phyloP scores from a whole-genome alignment of 1,139 yeast genomes.

The Candida sanyaensis region DNA sequence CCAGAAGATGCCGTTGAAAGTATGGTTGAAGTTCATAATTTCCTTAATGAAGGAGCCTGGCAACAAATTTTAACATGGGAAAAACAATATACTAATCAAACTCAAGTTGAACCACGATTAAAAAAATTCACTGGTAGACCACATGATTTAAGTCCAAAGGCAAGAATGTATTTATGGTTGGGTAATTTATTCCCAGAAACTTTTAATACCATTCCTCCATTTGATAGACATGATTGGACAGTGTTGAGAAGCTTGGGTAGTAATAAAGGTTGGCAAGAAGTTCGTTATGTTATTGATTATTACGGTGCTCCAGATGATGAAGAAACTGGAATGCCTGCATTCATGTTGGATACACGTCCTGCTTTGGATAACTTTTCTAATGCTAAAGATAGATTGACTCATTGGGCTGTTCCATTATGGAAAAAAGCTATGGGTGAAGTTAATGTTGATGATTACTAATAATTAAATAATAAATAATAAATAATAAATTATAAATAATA shows the following conservation, averaged over 20 bases:
- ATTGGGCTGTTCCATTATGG: constrained; percentile 48
- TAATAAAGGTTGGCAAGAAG: constrained; percentile 52
- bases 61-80: constrained; percentile 94
- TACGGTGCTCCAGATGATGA: constrained; percentile 92
- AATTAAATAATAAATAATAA: neutral
- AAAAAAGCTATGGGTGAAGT: constrained; percentile 47
- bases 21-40: constrained; percentile 97
- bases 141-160: constrained; percentile 85
- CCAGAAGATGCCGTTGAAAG: constrained; percentile 95
- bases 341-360: constrained; percentile 91
- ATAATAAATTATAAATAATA: too few relatives aligned
- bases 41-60: constrained; percentile 98
- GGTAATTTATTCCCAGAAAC: constrained; percentile 72
- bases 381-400: constrained; percentile 65
- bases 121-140: constrained; percentile 92
- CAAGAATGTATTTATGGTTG: constrained; percentile 64
- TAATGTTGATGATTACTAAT: constrained; percentile 12
- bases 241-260: constrained; percentile 68
- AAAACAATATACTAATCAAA: constrained; percentile 48
- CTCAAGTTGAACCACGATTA: constrained; percentile 70
- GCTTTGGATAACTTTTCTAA: constrained; percentile 73
- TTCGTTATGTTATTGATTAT: constrained; percentile 90
- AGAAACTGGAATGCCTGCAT: constrained; percentile 84
- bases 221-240: constrained; percentile 99
- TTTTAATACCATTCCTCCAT: constrained; percentile 82